Percentiles rank a stretch among this genome's conserved stretches.
Evolutionary conservation across 2,329 filamentous ascomycete genomes (phyloP).

Genomic region (Lecanicillium sp.): DNA sequence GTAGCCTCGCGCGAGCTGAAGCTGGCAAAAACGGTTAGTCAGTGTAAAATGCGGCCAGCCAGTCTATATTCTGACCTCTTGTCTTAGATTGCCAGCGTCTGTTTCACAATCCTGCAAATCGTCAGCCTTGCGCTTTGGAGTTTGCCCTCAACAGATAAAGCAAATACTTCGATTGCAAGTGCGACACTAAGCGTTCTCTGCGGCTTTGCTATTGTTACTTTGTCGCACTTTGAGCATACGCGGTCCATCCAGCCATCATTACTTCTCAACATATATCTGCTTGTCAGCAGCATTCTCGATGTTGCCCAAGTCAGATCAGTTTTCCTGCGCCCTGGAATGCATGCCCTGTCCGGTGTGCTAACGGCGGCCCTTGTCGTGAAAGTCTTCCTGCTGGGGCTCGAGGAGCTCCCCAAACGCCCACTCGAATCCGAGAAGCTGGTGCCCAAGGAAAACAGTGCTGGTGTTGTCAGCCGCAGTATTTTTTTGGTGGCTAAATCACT

Average conservation of each 20-base stretch:
- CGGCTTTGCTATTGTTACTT: slow-evolving; percentile 14
- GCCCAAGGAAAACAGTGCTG: slow-evolving; percentile 23
- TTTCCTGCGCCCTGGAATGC: slow-evolving; percentile 19
- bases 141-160: slow-evolving; percentile 12
- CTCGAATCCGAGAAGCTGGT: slow-evolving; percentile 12
- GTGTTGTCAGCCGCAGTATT: slow-evolving; percentile 23
- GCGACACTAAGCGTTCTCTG: slow-evolving; percentile 19
- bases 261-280: slow-evolving; percentile 22
- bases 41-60: neutral
- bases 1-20: slow-evolving; percentile 2
- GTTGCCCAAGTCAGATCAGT: slow-evolving; percentile 23
- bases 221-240: slow-evolving; percentile 26
- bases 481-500: slow-evolving; percentile 28
- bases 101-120: slow-evolving; percentile 13
- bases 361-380: slow-evolving; percentile 19
- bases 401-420: slow-evolving; percentile 21
- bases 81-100: too few relatives aligned
- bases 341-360: slow-evolving; percentile 18
- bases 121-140: slow-evolving; percentile 20
- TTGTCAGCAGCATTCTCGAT: slow-evolving; percentile 25
- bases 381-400: slow-evolving; percentile 19
- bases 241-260: slow-evolving; percentile 23
- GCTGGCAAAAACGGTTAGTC: slow-evolving; percentile 3
- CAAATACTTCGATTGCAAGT: slow-evolving; percentile 20
- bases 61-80: neutral